Evolutionary conservation across 768 basidiomycete species (phyloP).

Genomic region (Lyophyllum atratum): DNA sequence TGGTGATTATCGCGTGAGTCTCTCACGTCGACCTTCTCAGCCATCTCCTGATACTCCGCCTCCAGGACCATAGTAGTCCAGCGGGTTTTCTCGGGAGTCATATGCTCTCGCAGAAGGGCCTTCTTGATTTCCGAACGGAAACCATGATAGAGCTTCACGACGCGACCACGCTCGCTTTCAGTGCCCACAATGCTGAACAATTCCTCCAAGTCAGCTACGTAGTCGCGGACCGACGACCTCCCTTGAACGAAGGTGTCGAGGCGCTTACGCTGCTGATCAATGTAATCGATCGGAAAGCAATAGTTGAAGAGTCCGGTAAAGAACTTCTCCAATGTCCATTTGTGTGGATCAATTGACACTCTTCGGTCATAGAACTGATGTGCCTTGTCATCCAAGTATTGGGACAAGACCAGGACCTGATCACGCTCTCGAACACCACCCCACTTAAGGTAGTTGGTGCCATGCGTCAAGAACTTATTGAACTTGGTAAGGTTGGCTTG

Average conservation of each 20-base stretch:
- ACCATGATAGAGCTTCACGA: conserved; percentile 35
- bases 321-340: conserved; percentile 25
- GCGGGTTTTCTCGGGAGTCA: conserved; percentile 25
- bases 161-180: conserved; percentile 22
- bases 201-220: conserved; percentile 29
- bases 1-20: neutral
- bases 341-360: conserved; percentile 14
- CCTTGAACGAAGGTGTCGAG: conserved; percentile 24
- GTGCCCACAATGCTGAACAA: conserved; percentile 30
- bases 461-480: conserved; percentile 18
- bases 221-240: conserved; percentile 25
- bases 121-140: conserved; percentile 26
- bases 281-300: conserved; percentile 34
- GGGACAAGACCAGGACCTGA: conserved; percentile 21
- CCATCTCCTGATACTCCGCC: conserved; percentile 30
- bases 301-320: conserved; percentile 31
- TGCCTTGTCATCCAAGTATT: conserved; percentile 31
- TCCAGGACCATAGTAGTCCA: conserved; percentile 26
- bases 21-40: conserved; percentile 8
- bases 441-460: conserved; percentile 17
- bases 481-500: conserved; percentile 5
- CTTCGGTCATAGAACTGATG: conserved; percentile 26
- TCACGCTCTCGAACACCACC: conserved; percentile 10
- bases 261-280: conserved; percentile 24
- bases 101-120: conserved; percentile 25